Evolutionary conservation across 805 yeast species (phyloP).

Genomic region (Candida saitoana): DNA sequence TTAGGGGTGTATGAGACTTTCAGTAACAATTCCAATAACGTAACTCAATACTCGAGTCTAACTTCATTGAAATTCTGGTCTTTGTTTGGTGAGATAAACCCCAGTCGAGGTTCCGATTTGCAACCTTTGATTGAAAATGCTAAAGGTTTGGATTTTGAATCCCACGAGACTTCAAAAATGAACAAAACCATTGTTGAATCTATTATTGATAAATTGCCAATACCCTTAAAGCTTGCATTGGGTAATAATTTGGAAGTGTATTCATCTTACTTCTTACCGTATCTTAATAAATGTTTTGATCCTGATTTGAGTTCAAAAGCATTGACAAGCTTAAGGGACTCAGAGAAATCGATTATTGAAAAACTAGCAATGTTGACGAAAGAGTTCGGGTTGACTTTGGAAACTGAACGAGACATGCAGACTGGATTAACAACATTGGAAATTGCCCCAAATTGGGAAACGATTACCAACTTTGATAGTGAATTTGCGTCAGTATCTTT

Average conservation of each 20-base stretch:
- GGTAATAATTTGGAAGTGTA: constrained; percentile 20
- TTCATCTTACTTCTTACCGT: constrained; percentile 32
- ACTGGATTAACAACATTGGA: constrained; percentile 25
- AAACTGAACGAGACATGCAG: constrained; percentile 30
- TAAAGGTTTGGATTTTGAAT: constrained; percentile 33
- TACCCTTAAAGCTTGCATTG: constrained; percentile 23
- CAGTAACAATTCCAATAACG: constrained; percentile 30
- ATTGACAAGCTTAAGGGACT: constrained; percentile 21
- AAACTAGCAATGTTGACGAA: constrained; percentile 35
- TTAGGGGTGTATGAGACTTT: constrained; percentile 64
- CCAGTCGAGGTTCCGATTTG: constrained; percentile 12
- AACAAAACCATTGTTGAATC: constrained; percentile 29
- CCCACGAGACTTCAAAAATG: constrained; percentile 33
- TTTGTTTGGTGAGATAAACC: constrained; percentile 59
- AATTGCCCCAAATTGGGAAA: constrained; percentile 34
- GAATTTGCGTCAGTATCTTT: constrained; percentile 14
- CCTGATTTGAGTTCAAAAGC: constrained; percentile 23
- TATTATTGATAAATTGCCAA: constrained; percentile 26
- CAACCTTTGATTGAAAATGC: constrained; percentile 28
- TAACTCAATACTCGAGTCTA: constrained; percentile 50
- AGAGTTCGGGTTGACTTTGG: constrained; percentile 38
- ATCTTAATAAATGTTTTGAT: constrained; percentile 24
- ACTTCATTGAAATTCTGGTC: constrained; percentile 61
- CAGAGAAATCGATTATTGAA: constrained; percentile 30
- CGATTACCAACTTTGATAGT: constrained; percentile 23